Evolutionary conservation across 2,329 filamentous ascomycete species (phyloP).

Genomic region (Fusarium veterinarium): DNA sequence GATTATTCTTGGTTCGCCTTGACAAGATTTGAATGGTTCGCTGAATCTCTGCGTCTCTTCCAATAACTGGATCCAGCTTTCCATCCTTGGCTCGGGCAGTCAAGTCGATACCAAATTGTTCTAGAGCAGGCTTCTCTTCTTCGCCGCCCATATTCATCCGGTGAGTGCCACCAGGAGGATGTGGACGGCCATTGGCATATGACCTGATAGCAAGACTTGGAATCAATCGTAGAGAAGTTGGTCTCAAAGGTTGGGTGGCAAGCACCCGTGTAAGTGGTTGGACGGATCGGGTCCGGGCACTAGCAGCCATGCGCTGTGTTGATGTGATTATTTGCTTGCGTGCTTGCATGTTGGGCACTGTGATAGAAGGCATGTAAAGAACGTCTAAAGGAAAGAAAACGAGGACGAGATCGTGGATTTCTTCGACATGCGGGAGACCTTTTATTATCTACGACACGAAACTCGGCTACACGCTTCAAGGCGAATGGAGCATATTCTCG

Average conservation of each 20-base stretch:
- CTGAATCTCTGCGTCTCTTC: conserved; percentile 90
- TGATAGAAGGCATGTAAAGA: conserved; percentile 10
- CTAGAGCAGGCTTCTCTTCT: conserved; percentile 85
- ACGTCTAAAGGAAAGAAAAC: conserved; percentile 1
- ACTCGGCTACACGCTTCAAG: conserved; percentile 41
- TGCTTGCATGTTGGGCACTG: conserved; percentile 53
- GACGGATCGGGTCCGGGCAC: conserved; percentile 45
- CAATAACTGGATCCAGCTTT: conserved; percentile 96
- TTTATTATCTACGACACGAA: conserved; percentile 37
- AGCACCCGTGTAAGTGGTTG: conserved; percentile 45
- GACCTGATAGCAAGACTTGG: conserved; percentile 58
- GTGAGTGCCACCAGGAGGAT: conserved; percentile 91
- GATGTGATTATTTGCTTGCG: conserved; percentile 54
- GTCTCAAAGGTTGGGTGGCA: conserved; percentile 37
- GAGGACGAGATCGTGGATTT: conserved; percentile 13
- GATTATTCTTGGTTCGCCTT: conserved; percentile 93
- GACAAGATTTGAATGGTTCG: conserved; percentile 95
- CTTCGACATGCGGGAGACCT: conserved; percentile 7
- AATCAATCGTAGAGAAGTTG: conserved; percentile 46
- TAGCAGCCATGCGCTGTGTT: conserved; percentile 52
- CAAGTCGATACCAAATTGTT: conserved; percentile 91
- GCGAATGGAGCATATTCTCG: conserved; percentile 53
- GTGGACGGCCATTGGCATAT: conserved; percentile 80
- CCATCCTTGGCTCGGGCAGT: conserved; percentile 86
- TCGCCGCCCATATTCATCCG: conserved; percentile 87